Conservation (phyloP, 345 rosid genomes). For the Eucalyptus marginata region DNA sequence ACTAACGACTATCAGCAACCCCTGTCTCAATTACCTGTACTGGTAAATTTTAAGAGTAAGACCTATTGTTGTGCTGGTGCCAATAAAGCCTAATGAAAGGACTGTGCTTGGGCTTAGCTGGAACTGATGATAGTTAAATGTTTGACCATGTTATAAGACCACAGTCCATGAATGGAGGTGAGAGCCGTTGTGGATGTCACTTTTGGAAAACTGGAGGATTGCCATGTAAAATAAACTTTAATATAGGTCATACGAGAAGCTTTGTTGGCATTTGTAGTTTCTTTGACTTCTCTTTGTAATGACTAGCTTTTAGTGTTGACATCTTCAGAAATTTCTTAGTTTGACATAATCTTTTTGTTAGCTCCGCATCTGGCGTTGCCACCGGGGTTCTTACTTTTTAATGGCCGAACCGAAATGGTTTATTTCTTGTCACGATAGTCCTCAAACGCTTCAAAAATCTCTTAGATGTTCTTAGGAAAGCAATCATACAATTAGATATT, state of each 20-base stretch:
- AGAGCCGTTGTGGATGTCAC: not conserved
- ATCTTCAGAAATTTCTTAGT: not conserved
- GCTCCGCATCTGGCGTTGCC: not conserved
- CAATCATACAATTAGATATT: not conserved
- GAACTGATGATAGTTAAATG: not conserved
- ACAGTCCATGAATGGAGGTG: not conserved
- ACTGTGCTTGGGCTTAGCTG: not conserved
- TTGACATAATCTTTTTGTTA: not conserved
- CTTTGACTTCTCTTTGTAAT: not conserved
- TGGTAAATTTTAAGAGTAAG: not conserved
- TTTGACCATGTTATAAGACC: not conserved
- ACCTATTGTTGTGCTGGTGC: not conserved
- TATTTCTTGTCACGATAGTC: not conserved
- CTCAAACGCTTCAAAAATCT: not conserved
- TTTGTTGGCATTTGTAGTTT: not conserved
- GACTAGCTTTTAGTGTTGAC: not conserved
- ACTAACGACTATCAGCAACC: not conserved
- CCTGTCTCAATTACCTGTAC: not conserved
- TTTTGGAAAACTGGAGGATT: not conserved
- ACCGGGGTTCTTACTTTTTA: not conserved
- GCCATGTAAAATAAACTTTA: not conserved
- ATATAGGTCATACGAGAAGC: not conserved
- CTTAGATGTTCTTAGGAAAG: not conserved
- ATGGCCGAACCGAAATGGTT: not conserved
- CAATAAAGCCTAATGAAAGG: not conserved